A percentile compares a stretch with the other conserved stretches of the same genome.
Conservation (phyloP, 306 rosid species). For the Vigna reflexopilosa region DNA sequence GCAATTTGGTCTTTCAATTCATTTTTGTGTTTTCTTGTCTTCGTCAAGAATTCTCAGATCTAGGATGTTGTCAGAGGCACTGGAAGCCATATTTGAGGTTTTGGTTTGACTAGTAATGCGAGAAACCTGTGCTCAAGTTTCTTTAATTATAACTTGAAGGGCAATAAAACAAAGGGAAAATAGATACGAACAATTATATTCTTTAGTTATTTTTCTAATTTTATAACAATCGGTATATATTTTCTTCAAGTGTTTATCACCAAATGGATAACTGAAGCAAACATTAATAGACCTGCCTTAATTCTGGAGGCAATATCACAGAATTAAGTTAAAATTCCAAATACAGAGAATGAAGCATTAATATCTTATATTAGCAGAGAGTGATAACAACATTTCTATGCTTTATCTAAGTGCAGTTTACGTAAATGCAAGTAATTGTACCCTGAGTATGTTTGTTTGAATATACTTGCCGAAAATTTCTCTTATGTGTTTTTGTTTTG, state of each 20-base stretch:
- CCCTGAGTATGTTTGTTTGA: neutral
- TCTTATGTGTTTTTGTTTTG: slow-evolving; percentile 3
- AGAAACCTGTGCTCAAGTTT: slow-evolving; percentile 8
- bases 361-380: slow-evolving; percentile 1
- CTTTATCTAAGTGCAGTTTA: neutral
- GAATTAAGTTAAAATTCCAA: neutral
- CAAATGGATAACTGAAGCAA: slow-evolving; percentile 3
- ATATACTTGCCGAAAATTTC: neutral
- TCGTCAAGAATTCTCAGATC: slow-evolving; percentile 1
- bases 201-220: neutral
- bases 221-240: neutral
- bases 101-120: slow-evolving; percentile 2
- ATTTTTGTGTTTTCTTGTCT: neutral
- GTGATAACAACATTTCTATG: slow-evolving; percentile 9
- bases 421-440: neutral
- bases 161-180: slow-evolving; percentile 2
- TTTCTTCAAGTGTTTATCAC: slow-evolving; percentile 30
- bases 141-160: neutral
- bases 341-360: neutral
- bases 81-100: slow-evolving; percentile 32
- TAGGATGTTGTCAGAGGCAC: slow-evolving; percentile 26
- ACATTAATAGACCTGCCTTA: slow-evolving; percentile 16
- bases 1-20: slow-evolving; percentile 23
- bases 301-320: slow-evolving; percentile 21
- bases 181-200: slow-evolving; percentile 17